Percentiles rank a stretch among this genome's conserved stretches.
Conservation (phyloP, 148 eudicot genomes). For the Selenicereus undatus region DNA sequence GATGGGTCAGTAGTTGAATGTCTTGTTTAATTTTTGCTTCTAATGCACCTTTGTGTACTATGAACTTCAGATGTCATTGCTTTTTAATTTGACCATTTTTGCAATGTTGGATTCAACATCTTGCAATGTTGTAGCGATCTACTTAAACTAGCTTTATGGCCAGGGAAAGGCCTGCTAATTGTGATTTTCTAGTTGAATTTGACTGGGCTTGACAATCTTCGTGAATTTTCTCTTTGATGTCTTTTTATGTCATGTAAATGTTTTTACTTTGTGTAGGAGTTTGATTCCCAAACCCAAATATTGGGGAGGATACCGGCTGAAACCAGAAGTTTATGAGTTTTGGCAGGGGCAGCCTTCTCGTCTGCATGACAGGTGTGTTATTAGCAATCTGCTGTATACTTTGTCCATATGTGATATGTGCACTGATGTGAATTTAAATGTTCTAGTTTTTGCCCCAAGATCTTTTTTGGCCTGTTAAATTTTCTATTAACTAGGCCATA, state of each 20-base stretch:
- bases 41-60: constrained; percentile 1
- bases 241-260: background rate
- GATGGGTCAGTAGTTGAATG: constrained; percentile 59
- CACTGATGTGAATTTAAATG: background rate
- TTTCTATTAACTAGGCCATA: too few relatives aligned
- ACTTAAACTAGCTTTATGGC: background rate
- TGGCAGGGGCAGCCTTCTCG: constrained; percentile 99
- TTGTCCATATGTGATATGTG: background rate
- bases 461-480: too few relatives aligned
- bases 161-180: background rate
- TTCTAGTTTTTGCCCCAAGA: background rate
- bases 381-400: background rate
- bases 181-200: background rate
- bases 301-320: constrained; percentile 95
- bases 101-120: background rate
- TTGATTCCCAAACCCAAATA: constrained; percentile 83
- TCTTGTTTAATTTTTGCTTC: background rate
- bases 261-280: constrained; percentile 45
- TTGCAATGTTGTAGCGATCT: background rate
- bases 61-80: background rate
- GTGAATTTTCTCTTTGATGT: background rate
- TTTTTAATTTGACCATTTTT: background rate
- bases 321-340: constrained; percentile 77
- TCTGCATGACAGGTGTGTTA: constrained; percentile 82
- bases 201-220: background rate